A percentile compares a stretch with the other conserved stretches of the same genome.
phyloP scores from a whole-genome alignment of 352 stramenopile genomes.

The Pythium phragmitis region DNA sequence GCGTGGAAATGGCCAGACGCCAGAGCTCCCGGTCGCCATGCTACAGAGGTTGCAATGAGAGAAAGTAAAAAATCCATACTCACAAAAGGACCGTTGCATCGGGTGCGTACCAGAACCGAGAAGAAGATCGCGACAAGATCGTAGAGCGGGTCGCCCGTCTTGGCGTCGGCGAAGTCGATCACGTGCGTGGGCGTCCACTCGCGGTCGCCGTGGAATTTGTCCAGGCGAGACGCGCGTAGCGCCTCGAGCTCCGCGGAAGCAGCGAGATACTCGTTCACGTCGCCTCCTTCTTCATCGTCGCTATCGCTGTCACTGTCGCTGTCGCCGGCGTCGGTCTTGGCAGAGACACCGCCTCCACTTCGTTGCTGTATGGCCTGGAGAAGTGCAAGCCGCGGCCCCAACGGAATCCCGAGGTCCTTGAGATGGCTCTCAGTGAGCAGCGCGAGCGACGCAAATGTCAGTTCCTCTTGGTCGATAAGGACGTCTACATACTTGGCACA shows the following conservation, averaged over 20 bases:
- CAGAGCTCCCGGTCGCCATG: constrained; percentile 67
- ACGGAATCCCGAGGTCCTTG: constrained; percentile 54
- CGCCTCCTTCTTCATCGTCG: constrained; percentile 43
- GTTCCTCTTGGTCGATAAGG: constrained; percentile 56
- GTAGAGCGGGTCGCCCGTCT: constrained; percentile 85
- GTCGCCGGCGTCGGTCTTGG: constrained; percentile 31
- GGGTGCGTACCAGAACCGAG: constrained; percentile 57
- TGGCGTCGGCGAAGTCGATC: constrained; percentile 88
- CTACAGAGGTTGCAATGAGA: constrained; percentile 27
- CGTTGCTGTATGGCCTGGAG: constrained; percentile 27
- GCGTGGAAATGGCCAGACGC: constrained; percentile 47
- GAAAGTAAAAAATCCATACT: not conserved
- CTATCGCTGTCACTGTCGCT: constrained; percentile 48
- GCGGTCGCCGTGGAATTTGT: constrained; percentile 44
- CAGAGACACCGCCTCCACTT: not conserved
- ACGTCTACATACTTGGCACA: constrained; percentile 55
- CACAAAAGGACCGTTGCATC: too few species aligned
- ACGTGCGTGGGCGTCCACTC: constrained; percentile 67
- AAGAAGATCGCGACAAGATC: constrained; percentile 85
- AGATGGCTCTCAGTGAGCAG: constrained; percentile 50
- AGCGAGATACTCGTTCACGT: constrained; percentile 27
- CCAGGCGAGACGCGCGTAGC: constrained; percentile 41
- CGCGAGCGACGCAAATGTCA: constrained; percentile 47
- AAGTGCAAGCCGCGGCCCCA: constrained; percentile 61
- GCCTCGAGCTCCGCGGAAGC: constrained; percentile 17